Evolutionary conservation across 306 rosid species (phyloP), one percentile per base, ranked within the genome.

Genomic region (Sindora glabra): DNA sequence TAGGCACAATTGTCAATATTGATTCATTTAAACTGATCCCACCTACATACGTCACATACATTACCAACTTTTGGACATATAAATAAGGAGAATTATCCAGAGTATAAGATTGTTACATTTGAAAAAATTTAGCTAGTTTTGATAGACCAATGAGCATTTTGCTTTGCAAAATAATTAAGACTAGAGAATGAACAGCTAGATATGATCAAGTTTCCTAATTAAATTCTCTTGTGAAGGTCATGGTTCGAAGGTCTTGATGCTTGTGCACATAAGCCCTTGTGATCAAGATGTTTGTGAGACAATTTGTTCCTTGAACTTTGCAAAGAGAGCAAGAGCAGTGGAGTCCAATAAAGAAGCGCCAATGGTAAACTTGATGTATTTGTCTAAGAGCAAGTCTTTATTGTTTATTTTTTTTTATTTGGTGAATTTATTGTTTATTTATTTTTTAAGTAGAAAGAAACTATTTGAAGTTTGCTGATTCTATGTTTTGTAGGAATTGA

Each of bases 201-300:
- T 58, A 22, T 38, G 42, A 22, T 58, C 49, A 56, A 56, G 36
- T 33, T 64, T 67, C 56, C 18, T 65, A 12, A 73, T 70, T 49
- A 52, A 69, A 49, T 74, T 41, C 64, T 71, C 13, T 56, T n/a
- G n/a, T n/a, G n/a, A n/a, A 91, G 98, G 95, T 58, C 77, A 85
- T 26, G 81, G 89, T 54, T 91, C 98, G 12, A 88, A 91, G 83
- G 92, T 85, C 40, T 76, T 91, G 77, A 88, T 91, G 98, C 87
- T 91, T 10, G 96, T 81, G 72, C 98, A 85, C 70, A 77, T 88
- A 74, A 88, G 96, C 64, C 92, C 96, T 7, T 81, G 79, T 25
- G 92, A 83, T 74, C 87, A 78, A 52, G 96, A 91, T 80, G 80
- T 81, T 13, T 86, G 76, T 10, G 98, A 91, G 79, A 85, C 96